These are phyloP conservation scores for Yamadazyma songkhlaensis DNA, from an alignment of 1,139 yeast species.

Conservation along the genomic window DNA sequence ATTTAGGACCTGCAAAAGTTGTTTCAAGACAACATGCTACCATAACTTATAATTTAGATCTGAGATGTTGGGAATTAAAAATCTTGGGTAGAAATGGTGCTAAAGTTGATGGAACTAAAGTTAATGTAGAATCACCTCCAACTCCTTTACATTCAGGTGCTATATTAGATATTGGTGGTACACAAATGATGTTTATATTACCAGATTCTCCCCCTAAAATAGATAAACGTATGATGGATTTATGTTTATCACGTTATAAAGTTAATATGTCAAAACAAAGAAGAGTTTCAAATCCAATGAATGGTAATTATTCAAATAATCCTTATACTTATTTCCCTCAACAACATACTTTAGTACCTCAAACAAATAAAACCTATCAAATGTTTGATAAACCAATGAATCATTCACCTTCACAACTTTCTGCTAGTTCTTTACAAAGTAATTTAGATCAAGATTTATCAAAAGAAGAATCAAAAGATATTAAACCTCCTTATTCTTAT, in stretches of 20 bases:
- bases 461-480: constrained; percentile 85
- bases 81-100: constrained; percentile 92
- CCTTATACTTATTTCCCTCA: constrained; percentile 18
- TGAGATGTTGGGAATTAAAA: constrained; percentile 81
- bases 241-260: constrained; percentile 33
- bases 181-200: constrained; percentile 97
- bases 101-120: constrained; percentile 72
- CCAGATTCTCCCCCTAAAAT: constrained; percentile 86
- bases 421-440: constrained; percentile 44
- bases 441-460: constrained; percentile 69
- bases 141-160: constrained; percentile 78
- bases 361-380: constrained; percentile 46
- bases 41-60: constrained; percentile 71
- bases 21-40: constrained; percentile 89
- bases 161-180: constrained; percentile 89
- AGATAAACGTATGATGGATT: constrained; percentile 47
- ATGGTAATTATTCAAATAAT: background rate
- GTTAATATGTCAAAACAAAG: constrained; percentile 20
- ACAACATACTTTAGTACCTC: constrained; percentile 18
- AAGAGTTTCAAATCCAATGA: constrained; percentile 6
- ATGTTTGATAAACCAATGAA: constrained; percentile 47
- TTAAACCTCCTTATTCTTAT: constrained; percentile 94
- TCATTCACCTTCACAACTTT: constrained; percentile 39
- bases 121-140: constrained; percentile 46
- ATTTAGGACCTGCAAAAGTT: constrained; percentile 94